These are phyloP conservation scores for Penicillium alfredii DNA, from an alignment of 495 filamentous ascomycete species.

Conservation along the genomic window DNA sequence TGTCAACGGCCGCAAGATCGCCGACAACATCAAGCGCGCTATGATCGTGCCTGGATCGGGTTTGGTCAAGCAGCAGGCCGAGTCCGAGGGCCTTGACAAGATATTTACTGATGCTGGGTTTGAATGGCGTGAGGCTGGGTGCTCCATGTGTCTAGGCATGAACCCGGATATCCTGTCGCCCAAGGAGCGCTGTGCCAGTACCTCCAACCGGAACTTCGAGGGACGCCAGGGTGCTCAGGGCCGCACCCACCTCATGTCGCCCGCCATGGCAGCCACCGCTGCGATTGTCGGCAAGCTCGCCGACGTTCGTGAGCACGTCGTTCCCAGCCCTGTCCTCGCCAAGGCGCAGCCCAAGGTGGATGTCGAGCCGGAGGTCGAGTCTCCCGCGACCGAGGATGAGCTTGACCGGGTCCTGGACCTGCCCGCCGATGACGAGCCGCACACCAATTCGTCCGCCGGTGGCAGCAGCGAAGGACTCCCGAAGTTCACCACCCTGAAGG, in stretches of 20 bases:
- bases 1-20: conserved; percentile 79
- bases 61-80: conserved; percentile 88
- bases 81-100: conserved; percentile 85
- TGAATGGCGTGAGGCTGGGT: conserved; percentile 97
- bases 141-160: conserved; percentile 99
- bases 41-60: conserved; percentile 97
- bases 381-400: conserved; percentile 68
- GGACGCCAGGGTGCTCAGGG: conserved; percentile 91
- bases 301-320: conserved; percentile 76
- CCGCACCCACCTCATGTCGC: conserved; percentile 93
- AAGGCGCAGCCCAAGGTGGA: conserved; percentile 50
- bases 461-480: conserved; percentile 61
- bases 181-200: conserved; percentile 87
- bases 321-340: conserved; percentile 50
- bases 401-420: conserved; percentile 72
- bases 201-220: conserved; percentile 97
- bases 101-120: conserved; percentile 90
- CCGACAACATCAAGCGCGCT: conserved; percentile 80
- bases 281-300: conserved; percentile 85
- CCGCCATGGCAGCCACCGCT: conserved; percentile 90
- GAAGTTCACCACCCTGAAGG: conserved; percentile 75
- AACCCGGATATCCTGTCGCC: conserved; percentile 97
- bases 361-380: conserved; percentile 61
- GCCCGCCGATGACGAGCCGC: conserved; percentile 63
- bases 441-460: conserved; percentile 47